A percentile compares a stretch with the other conserved stretches of the same genome.
Evolutionary conservation across 1,284 basidiomycete species (phyloP).

Genomic region (Trichosporon sp.): DNA sequence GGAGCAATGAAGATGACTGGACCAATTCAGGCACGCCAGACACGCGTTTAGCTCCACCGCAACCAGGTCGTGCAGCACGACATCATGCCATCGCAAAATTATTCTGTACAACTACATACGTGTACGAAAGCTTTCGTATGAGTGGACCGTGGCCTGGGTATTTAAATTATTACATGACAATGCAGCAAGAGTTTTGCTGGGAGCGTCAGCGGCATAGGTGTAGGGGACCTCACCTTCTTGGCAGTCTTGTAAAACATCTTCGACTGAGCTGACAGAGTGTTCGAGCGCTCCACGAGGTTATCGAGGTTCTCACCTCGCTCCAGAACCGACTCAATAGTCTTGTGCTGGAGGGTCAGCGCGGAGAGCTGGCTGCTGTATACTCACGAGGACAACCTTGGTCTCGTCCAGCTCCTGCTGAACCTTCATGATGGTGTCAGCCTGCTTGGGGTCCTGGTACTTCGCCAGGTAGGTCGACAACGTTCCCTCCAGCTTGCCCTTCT

Average conservation of each 20-base stretch:
- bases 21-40: neutral
- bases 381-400: slow-evolving; percentile 93
- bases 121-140: neutral
- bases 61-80: neutral
- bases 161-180: slow-evolving; percentile 51
- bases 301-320: slow-evolving; percentile 96
- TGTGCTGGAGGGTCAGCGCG: slow-evolving; percentile 62
- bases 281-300: slow-evolving; percentile 91
- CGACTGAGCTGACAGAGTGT: slow-evolving; percentile 80
- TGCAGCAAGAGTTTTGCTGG: slow-evolving; percentile 68
- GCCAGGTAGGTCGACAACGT: slow-evolving; percentile 72
- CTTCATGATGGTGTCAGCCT: slow-evolving; percentile 97
- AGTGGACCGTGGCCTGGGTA: neutral
- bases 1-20: neutral
- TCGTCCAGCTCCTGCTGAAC: slow-evolving; percentile 98
- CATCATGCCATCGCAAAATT: neutral
- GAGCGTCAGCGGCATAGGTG: neutral
- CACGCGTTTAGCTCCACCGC: neutral
- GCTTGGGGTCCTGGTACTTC: slow-evolving; percentile 96
- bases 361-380: slow-evolving; percentile 33
- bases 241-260: slow-evolving; percentile 95
- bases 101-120: slow-evolving; percentile 14
- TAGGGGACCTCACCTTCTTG: slow-evolving; percentile 63
- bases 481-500: slow-evolving; percentile 52
- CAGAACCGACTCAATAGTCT: slow-evolving; percentile 97